These are phyloP conservation scores for Amoebophrya sp. DNA, from an alignment of 169 alveolate species.

Conservation along the genomic window DNA sequence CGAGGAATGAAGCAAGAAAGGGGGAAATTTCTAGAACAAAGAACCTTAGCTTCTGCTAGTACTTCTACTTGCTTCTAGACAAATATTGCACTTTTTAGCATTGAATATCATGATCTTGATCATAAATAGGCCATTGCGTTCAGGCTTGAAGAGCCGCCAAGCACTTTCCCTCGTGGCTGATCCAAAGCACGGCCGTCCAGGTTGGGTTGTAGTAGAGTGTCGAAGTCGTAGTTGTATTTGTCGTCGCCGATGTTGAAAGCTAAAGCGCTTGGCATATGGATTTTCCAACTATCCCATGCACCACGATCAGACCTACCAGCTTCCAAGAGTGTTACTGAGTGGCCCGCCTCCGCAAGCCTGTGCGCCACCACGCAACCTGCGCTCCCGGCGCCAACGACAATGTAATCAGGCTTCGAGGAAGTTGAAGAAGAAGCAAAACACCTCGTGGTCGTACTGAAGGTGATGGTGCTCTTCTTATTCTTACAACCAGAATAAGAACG, in stretches of 20 bases:
- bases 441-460: not conserved
- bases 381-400: constrained; percentile 49
- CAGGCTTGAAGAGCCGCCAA: constrained; percentile 44
- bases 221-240: constrained; percentile 37
- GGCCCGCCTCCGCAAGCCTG: constrained; percentile 40
- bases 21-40: too few relatives aligned
- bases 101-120: too few relatives aligned
- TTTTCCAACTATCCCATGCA: constrained; percentile 34
- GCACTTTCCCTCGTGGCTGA: constrained; percentile 43
- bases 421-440: not conserved
- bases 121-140: constrained; percentile 47
- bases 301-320: constrained; percentile 41
- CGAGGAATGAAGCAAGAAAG: too few relatives aligned
- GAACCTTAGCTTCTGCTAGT: too few relatives aligned
- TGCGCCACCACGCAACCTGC: constrained; percentile 51
- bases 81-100: too few relatives aligned
- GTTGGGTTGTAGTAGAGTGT: constrained; percentile 38
- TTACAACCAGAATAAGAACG: too few relatives aligned
- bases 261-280: constrained; percentile 24
- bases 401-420: constrained; percentile 30
- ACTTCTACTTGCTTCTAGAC: too few relatives aligned
- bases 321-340: constrained; percentile 43
- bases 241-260: constrained; percentile 30
- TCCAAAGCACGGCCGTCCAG: constrained; percentile 33
- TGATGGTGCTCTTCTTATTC: too few relatives aligned